Conservation (phyloP, 2,329 filamentous ascomycete genomes). For the Cladosporium sp. region DNA sequence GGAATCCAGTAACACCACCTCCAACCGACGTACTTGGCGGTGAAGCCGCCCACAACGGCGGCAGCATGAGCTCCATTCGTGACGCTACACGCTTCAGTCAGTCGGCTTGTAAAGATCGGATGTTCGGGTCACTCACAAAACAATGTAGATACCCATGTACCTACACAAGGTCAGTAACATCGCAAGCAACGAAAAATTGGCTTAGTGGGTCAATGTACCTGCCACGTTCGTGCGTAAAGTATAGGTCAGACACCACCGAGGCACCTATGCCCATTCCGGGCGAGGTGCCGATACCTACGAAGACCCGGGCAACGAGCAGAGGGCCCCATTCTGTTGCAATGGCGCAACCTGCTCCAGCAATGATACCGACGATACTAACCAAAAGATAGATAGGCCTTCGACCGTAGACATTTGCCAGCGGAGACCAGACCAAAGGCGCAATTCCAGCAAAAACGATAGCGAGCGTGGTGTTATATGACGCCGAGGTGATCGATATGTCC, state of each 20-base stretch:
- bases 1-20: too few relatives aligned
- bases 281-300: not conserved
- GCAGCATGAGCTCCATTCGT: too few relatives aligned
- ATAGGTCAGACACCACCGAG: not conserved
- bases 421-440: constrained; percentile 30
- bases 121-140: too few relatives aligned
- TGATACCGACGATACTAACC: not conserved
- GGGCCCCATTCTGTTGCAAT: not conserved
- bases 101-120: too few relatives aligned
- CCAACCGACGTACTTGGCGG: too few relatives aligned
- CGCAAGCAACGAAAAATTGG: too few relatives aligned
- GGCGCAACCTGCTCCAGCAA: not conserved
- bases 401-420: constrained; percentile 34
- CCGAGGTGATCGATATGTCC: too few relatives aligned
- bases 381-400: constrained; percentile 32
- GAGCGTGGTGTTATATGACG: constrained; percentile 24
- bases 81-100: too few relatives aligned
- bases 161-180: too few relatives aligned
- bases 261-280: not conserved
- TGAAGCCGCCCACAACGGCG: too few relatives aligned
- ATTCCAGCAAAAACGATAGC: constrained; percentile 33
- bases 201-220: not conserved
- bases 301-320: not conserved
- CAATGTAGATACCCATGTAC: too few relatives aligned
- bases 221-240: not conserved